Percentiles rank a stretch among this genome's conserved stretches.
These are phyloP conservation scores for Rhytidhysteron rufulum DNA, from an alignment of 2,329 filamentous ascomycete species.

Conservation along the genomic window DNA sequence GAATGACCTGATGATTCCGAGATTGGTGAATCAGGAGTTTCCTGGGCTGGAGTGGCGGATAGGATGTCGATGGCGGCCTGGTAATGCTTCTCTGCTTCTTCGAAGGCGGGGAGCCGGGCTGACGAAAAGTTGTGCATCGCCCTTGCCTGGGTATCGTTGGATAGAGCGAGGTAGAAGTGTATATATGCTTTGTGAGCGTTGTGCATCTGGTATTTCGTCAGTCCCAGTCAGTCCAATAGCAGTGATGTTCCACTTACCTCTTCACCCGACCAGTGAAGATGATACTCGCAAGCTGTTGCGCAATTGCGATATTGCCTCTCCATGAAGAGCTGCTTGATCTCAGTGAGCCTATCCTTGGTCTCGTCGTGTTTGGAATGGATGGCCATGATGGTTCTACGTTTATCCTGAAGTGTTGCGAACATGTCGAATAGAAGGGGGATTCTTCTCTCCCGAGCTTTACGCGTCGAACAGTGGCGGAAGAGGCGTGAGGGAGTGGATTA, in stretches of 20 bases:
- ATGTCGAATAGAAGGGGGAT: not conserved
- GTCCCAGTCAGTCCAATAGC: constrained; percentile 1
- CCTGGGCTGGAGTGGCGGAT: constrained; percentile 8
- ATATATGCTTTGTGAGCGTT: constrained; percentile 31
- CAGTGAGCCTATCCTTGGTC: constrained; percentile 21
- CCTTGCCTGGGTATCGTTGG: constrained; percentile 34
- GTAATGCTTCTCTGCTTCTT: constrained; percentile 33
- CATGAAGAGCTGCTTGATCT: constrained; percentile 28
- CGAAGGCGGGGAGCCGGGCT: constrained; percentile 26
- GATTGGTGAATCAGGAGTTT: constrained; percentile 11
- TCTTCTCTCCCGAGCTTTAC: not conserved
- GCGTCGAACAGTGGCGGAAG: not conserved
- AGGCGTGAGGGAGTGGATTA: not conserved
- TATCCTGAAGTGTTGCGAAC: not conserved
- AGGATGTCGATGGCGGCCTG: constrained; percentile 24
- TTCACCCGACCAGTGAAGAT: constrained; percentile 15
- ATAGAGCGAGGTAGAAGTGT: constrained; percentile 35
- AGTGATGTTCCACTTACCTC: constrained; percentile 15
- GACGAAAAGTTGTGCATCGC: constrained; percentile 24
- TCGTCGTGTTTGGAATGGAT: constrained; percentile 14
- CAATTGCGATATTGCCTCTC: constrained; percentile 35
- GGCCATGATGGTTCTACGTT: constrained; percentile 15
- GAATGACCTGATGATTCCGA: constrained; percentile 15
- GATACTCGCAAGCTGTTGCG: constrained; percentile 21
- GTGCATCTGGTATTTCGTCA: constrained; percentile 21